These are phyloP conservation scores for Ustilago vetiveriae DNA, from an alignment of 1,284 basidiomycete species.

Conservation along the genomic window DNA sequence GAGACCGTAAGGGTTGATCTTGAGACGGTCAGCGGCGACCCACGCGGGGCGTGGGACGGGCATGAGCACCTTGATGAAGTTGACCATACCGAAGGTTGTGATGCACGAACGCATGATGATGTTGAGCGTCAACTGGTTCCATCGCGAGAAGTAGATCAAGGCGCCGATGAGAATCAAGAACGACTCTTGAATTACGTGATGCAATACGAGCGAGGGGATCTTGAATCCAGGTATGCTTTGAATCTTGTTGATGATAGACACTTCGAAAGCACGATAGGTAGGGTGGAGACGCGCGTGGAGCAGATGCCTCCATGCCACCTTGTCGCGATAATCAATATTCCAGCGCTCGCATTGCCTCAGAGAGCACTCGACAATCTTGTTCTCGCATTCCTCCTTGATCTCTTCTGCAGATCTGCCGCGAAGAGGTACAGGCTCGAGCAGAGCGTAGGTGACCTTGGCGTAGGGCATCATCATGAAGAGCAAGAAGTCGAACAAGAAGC, in stretches of 20 bases:
- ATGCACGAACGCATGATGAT: constrained; percentile 30
- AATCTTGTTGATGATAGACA: constrained; percentile 16
- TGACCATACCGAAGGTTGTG: constrained; percentile 19
- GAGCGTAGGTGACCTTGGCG: constrained; percentile 23
- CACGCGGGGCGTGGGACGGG: constrained; percentile 28
- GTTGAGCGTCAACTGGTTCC: constrained; percentile 24
- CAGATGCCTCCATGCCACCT: constrained; percentile 26
- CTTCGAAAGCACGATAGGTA: constrained; percentile 23
- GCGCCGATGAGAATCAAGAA: constrained; percentile 19
- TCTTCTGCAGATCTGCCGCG: constrained; percentile 17
- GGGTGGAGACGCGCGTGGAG: constrained; percentile 22
- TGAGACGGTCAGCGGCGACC: constrained; percentile 23
- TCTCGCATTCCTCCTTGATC: constrained; percentile 19
- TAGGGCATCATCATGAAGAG: constrained; percentile 31
- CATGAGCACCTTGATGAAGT: constrained; percentile 21
- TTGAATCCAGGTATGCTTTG: constrained; percentile 20
- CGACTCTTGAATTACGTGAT: constrained; percentile 19
- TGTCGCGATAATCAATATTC: constrained; percentile 30
- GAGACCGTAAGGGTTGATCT: constrained; percentile 19
- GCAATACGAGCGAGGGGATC: constrained; percentile 15
- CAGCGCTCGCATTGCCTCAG: constrained; percentile 22
- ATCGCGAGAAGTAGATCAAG: constrained; percentile 21
- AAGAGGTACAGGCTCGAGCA: constrained; percentile 18
- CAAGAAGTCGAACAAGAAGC: constrained; percentile 30
- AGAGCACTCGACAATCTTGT: constrained; percentile 26